A percentile compares a stretch with the other conserved stretches of the same genome.
Evolutionary conservation across 2,329 filamentous ascomycete genomes (phyloP).

Genomic region (Sclerotinia subarctica): DNA sequence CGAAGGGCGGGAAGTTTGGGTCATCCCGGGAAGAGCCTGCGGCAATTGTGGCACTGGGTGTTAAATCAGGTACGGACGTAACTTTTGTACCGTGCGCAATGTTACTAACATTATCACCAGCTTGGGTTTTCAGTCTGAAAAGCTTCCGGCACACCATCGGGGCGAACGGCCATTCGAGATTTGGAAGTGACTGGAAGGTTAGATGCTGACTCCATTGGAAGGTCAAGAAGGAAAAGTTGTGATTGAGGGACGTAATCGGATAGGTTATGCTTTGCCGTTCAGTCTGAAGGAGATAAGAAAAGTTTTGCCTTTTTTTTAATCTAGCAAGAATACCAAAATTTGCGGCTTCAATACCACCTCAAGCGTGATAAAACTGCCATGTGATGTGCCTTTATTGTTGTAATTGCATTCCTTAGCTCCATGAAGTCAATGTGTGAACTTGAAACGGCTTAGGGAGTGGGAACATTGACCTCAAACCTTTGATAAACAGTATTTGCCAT

Average conservation of each 20-base stretch:
- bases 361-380: background rate
- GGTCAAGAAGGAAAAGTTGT: background rate
- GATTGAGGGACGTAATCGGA: no score
- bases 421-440: background rate
- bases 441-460: background rate
- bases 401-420: background rate
- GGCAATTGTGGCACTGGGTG: conserved; percentile 11
- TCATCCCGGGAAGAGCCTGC: conserved; percentile 52
- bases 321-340: conserved; percentile 7
- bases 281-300: background rate
- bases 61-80: background rate
- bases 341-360: background rate
- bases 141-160: background rate
- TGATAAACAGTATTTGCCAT: background rate
- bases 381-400: background rate
- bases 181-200: background rate
- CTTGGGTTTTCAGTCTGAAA: background rate
- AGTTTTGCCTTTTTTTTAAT: background rate
- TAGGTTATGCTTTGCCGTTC: background rate
- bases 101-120: conserved; percentile 1
- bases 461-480: no score
- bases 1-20: conserved; percentile 53
- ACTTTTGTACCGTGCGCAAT: background rate
- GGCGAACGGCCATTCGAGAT: background rate
- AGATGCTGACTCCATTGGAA: background rate